phyloP scores from a whole-genome alignment of 2,329 filamentous ascomycete species.

The Phoma herbarum region DNA sequence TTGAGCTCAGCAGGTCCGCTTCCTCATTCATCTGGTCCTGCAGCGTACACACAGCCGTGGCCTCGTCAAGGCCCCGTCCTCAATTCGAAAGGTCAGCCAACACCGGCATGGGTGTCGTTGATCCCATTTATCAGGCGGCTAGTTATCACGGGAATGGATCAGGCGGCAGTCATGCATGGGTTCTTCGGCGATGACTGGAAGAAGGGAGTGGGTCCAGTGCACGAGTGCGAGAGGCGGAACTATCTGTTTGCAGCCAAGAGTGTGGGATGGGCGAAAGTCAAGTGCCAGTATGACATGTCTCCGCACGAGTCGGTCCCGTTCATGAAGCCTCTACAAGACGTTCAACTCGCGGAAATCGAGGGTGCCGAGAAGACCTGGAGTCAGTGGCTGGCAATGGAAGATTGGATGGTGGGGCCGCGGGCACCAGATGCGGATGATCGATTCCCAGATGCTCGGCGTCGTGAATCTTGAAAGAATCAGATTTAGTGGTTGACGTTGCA shows the following conservation, averaged over 20 bases:
- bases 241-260: slow-evolving; percentile 96
- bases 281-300: slow-evolving; percentile 87
- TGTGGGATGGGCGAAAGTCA: slow-evolving; percentile 87
- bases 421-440: slow-evolving; percentile 62
- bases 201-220: slow-evolving; percentile 79
- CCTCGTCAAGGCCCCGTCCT: slow-evolving; percentile 53
- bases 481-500: slow-evolving; percentile 36
- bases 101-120: slow-evolving; percentile 68
- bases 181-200: slow-evolving; percentile 97
- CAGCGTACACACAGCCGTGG: slow-evolving; percentile 52
- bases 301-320: slow-evolving; percentile 87
- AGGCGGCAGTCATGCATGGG: slow-evolving; percentile 83
- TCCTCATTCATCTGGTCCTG: slow-evolving; percentile 44
- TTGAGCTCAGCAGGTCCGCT: slow-evolving; percentile 46
- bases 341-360: slow-evolving; percentile 80
- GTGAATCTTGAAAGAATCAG: slow-evolving; percentile 29
- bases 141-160: slow-evolving; percentile 90
- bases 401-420: slow-evolving; percentile 95
- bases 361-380: slow-evolving; percentile 87
- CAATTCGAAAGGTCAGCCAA: slow-evolving; percentile 48
- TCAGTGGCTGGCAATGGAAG: slow-evolving; percentile 95
- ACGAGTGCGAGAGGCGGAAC: slow-evolving; percentile 90
- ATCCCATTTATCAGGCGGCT: slow-evolving; percentile 90
- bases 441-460: slow-evolving; percentile 32
- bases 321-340: slow-evolving; percentile 79